Evolutionary conservation across 129 eudicot species (phyloP).

Genomic region (Chrysanthemum lavandulifolium): DNA sequence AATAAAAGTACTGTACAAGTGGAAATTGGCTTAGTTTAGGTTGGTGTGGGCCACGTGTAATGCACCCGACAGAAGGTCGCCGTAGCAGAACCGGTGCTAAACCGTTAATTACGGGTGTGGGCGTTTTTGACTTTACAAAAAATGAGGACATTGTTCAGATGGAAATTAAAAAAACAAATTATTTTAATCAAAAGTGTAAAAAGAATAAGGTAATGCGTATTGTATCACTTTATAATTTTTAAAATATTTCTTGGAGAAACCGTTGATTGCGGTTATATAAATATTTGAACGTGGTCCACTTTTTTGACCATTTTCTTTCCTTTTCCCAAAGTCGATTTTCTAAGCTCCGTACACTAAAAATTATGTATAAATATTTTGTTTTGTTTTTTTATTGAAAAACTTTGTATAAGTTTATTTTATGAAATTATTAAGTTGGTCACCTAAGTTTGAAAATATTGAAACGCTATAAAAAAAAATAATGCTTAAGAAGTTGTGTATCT

Average conservation of each 20-base stretch:
- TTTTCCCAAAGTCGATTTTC: conserved; percentile 37
- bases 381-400: background rate
- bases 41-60: conserved; percentile 23
- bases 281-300: conserved; percentile 29
- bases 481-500: too few species aligned
- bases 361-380: background rate
- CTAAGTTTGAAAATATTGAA: background rate
- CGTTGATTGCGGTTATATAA: conserved; percentile 39
- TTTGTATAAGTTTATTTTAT: background rate
- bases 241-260: conserved; percentile 20
- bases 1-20: too few species aligned
- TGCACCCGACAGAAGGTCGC: conserved; percentile 39
- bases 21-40: too few species aligned
- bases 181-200: conserved; percentile 25
- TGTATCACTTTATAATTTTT: conserved; percentile 19
- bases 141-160: conserved; percentile 18
- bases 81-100: conserved; percentile 42
- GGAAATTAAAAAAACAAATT: conserved; percentile 14
- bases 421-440: background rate
- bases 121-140: conserved; percentile 35
- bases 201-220: conserved; percentile 28
- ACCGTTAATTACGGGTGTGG: conserved; percentile 41
- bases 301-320: conserved; percentile 36
- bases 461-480: background rate
- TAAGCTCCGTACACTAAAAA: conserved; percentile 31